phyloP scores from a whole-genome alignment of 164 flowering plant genomes.

The Litsea cubeba region DNA sequence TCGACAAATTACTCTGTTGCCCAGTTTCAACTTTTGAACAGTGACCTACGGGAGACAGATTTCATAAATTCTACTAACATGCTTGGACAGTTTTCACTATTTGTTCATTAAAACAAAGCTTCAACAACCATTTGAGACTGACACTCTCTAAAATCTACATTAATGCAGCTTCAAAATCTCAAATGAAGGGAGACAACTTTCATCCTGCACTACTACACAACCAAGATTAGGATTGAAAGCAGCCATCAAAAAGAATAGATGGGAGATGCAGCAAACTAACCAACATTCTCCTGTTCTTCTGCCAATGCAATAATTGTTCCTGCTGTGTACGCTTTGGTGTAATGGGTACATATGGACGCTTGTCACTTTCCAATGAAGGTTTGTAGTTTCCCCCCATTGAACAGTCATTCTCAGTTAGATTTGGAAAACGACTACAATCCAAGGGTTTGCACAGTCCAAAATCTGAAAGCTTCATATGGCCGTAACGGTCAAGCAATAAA shows the following conservation, averaged over 20 bases:
- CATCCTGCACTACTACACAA: not conserved
- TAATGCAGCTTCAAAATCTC: not conserved
- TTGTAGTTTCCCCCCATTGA: constrained; percentile 21
- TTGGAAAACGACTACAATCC: constrained; percentile 36
- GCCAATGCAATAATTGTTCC: constrained; percentile 36
- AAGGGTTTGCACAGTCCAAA: constrained; percentile 46
- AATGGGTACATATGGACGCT: constrained; percentile 13
- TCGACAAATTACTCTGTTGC: not conserved
- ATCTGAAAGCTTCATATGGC: constrained; percentile 48
- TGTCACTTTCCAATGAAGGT: constrained; percentile 20
- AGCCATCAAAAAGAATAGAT: not conserved
- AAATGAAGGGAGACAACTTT: not conserved
- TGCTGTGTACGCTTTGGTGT: constrained; percentile 35
- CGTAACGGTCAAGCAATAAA: constrained; percentile 37
- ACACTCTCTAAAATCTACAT: not conserved
- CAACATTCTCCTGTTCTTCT: constrained; percentile 37
- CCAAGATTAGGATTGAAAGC: not conserved
- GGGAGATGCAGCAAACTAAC: constrained; percentile 15
- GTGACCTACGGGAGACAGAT: not conserved
- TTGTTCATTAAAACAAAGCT: not conserved
- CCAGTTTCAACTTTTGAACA: not conserved
- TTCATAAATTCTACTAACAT: not conserved
- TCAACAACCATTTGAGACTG: not conserved
- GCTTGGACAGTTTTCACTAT: not conserved
- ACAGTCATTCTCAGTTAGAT: constrained; percentile 32